Evolutionary conservation across 2,329 filamentous ascomycete species (phyloP), one percentile per base, ranked within the genome.

Genomic region (Lasiodiplodia sp.): DNA sequence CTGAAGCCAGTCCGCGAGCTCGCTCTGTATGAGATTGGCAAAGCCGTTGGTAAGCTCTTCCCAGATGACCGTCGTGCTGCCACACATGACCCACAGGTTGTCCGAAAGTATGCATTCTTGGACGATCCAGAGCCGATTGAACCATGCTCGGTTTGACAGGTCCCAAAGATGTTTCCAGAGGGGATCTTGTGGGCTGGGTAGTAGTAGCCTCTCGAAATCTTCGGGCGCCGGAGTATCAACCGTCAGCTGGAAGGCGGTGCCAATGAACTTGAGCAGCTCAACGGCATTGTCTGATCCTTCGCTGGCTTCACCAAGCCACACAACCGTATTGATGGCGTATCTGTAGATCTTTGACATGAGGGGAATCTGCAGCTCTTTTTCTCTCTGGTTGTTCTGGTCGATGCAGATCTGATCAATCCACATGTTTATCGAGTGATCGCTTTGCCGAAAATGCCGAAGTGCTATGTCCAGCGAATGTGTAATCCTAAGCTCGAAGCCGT

Each of bases 331-430:
- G 1, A 73, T 73, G 14, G 75, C 74, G 51, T 74, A 69, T 8
- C 65, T 70, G 28, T 77, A 76, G 8, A 77, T 72, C 58, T 69
- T 34, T 6, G 69, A 70, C 75, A 76, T 77, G 12, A 76, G 37
- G 1, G 75, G 72, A 11, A 76, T 73, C 56, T 76, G 74, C 28
- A 71, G 62, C 47, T 68, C 72, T 58, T 75, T 76, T 28, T 77
- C 74, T n/a, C 65, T 28, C 0, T 49, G 49, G 34, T 75, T 70
- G n/a, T 11, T 47, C 49, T 76, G 74, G 37, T 74, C 72, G 31
- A 73, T 72, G 44, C 72, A 74, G 3, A 73, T 64, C 4, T 75
- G 72, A 56, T 77, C 73, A 18, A 74, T 71, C 75, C 74, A 75
- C 7, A 77, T 56, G 34, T 71, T 72, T 2, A 75, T 67, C 14